Evolutionary conservation across 257 asterid species (phyloP), one percentile per base, ranked within the genome.

Genomic region (Fraxinus anomala): DNA sequence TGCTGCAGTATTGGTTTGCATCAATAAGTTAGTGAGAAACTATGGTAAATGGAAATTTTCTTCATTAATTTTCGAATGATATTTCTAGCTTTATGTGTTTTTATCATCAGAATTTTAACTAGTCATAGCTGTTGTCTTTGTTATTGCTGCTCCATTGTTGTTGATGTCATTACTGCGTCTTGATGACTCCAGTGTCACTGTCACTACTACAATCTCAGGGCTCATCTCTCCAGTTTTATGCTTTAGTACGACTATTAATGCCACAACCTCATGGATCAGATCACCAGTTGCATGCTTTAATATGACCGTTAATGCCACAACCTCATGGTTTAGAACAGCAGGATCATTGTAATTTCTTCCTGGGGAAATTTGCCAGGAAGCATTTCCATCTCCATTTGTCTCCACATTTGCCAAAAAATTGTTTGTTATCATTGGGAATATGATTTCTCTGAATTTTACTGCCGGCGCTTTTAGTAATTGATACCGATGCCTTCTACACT

Each of bases 341-440:
- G 16, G 67, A 59, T 59, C 28, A n/a, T 59, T 59, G 67, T n/a
- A 59, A 1, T 59, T 59, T 59, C 30, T 59, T 59, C 67, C 26
- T 59, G 30, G 26, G 30, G 14, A 47, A 14, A 47, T 16, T 23
- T 21, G 14, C 67, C 67, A n/a, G 30, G 4, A 59, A 59, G 13
- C 28, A 19, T 59, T 21, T 59, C 67, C 28, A 21, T 23, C 67
- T 59, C 67, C 13, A 6, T 21, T 47, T 16, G 56, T 16, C 56
- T 16, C 56, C 21, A 16, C 56, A 16, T 47, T 21, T 59, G 67
- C 67, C 14, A n/a, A 59, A 59, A 59, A 21, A n/a, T 47, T 47
- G 56, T 47, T 47, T 47, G 21, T 47, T 47, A 59, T n/a, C 67
- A 63, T 63, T 63, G 33, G 34, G 69, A 63, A 63, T 24, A 63